These are phyloP conservation scores for Leccinum subtestaceum DNA, from an alignment of 768 basidiomycete genomes.

Conservation along the genomic window DNA sequence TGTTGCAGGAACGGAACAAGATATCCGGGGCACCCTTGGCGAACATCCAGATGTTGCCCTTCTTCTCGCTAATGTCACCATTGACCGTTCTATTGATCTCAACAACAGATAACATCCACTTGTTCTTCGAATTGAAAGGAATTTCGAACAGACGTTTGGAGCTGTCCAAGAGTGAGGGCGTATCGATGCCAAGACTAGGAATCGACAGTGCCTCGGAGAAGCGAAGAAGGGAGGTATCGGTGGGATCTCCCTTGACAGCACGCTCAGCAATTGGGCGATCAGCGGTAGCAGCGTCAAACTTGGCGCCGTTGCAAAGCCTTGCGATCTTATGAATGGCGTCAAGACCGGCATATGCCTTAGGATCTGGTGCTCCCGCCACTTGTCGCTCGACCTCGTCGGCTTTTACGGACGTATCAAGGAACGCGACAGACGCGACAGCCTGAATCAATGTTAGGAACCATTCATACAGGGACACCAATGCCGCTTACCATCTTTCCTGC, in stretches of 20 bases:
- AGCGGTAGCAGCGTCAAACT: slow-evolving; percentile 39
- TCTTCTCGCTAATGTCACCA: slow-evolving; percentile 8
- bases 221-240: slow-evolving; percentile 52
- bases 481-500: slow-evolving; percentile 44
- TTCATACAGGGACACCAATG: not conserved
- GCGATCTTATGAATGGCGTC: slow-evolving; percentile 38
- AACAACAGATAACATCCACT: slow-evolving; percentile 54
- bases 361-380: slow-evolving; percentile 8
- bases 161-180: slow-evolving; percentile 18
- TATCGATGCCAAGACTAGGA: slow-evolving; percentile 22
- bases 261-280: slow-evolving; percentile 32
- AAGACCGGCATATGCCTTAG: slow-evolving; percentile 25
- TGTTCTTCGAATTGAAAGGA: slow-evolving; percentile 51
- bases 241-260: slow-evolving; percentile 45
- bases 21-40: slow-evolving; percentile 64
- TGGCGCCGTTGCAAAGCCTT: slow-evolving; percentile 58
- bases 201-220: slow-evolving; percentile 38
- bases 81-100: slow-evolving; percentile 19
- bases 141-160: slow-evolving; percentile 35
- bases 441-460: slow-evolving; percentile 9
- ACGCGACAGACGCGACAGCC: slow-evolving; percentile 41
- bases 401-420: slow-evolving; percentile 29
- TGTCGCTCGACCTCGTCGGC: slow-evolving; percentile 20
- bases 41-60: slow-evolving; percentile 34
- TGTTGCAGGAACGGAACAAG: slow-evolving; percentile 40